Base-by-base conservation (phyloP, 192 early-diverging fungal species). In the Coemansia sp. region DNA sequence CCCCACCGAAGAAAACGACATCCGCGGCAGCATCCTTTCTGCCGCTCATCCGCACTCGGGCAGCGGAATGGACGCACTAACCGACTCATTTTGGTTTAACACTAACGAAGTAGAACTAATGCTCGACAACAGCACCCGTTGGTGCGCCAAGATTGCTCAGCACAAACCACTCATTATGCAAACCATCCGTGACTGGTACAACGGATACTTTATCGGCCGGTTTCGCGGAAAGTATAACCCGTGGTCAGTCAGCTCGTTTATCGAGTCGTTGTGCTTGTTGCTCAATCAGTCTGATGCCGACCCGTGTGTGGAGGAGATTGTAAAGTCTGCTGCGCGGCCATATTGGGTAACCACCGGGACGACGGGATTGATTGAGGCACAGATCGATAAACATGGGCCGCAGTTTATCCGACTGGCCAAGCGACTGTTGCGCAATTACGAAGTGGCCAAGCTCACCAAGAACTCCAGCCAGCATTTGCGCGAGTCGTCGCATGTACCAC, bases 161-260 rank as follows among this genome's bases (percentile, higher is more conserved):
- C 64, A 73, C 50, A 73, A 73, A 60, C 3, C 39, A 13, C 43
- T 37, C 19, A 73, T 73, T 18, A 35, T 73, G 23, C 20, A 58
- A 8, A 62, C 54, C 3, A 66, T 62, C 14, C 60, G 64, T 12
- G 55, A 59, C 1, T 73, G 70, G 70, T 73, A 66, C 60, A 65
- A 73, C 24, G 70, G 70, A 13, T 73, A 73, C 48, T 73, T 57
- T 51, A 73, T 73, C 13, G 64, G 64, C 2, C 70, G 70, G 18
- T 73, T 73, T 60, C 52, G 64, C 24, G 64, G 75, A 57, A 77
- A 77, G 59, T 77, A 77, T 61, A 78, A 78, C n/a, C 75, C 75
- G 10, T 78, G 75, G 75, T 72, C 75, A 5, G 69, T 72, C 29
- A 68, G 65, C 45, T 65, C 65, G 35, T 78, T 72, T 18, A 77